These are phyloP conservation scores for Cucurbita ficifolia DNA, from an alignment of 306 rosid genomes.

Conservation along the genomic window DNA sequence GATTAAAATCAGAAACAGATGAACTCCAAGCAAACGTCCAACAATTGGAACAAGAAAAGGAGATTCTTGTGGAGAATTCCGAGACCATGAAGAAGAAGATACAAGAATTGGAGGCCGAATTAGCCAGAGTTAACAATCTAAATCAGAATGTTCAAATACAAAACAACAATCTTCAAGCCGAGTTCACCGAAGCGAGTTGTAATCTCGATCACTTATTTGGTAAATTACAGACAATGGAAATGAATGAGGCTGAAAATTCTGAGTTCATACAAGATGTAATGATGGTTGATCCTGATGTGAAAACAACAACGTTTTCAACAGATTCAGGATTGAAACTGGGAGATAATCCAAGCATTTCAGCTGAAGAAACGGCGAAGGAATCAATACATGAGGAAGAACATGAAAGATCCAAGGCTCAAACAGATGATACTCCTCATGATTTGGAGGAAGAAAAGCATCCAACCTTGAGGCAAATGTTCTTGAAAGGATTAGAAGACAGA, in stretches of 20 bases:
- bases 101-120: conserved; percentile 52
- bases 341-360: conserved; percentile 1
- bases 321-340: conserved; percentile 5
- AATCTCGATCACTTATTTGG: conserved; percentile 46
- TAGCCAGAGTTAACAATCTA: conserved; percentile 28
- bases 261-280: conserved; percentile 8
- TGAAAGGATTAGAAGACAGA: conserved; percentile 53
- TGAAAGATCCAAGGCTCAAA: conserved; percentile 15
- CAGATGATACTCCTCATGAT: conserved; percentile 9
- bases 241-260: conserved; percentile 24
- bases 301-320: conserved; percentile 6
- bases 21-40: conserved; percentile 34
- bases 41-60: conserved; percentile 60
- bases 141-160: conserved; percentile 23
- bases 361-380: conserved; percentile 11
- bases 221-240: conserved; percentile 29
- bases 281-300: conserved; percentile 6
- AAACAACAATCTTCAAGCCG: conserved; percentile 26
- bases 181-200: conserved; percentile 37
- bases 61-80: conserved; percentile 36
- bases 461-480: conserved; percentile 47
- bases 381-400: conserved; percentile 12
- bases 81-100: conserved; percentile 30
- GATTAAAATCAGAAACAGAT: conserved; percentile 50
- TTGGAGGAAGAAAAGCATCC: conserved; percentile 32